These are phyloP conservation scores for Penicillium canariense DNA, from an alignment of 495 filamentous ascomycete genomes.

Conservation along the genomic window DNA sequence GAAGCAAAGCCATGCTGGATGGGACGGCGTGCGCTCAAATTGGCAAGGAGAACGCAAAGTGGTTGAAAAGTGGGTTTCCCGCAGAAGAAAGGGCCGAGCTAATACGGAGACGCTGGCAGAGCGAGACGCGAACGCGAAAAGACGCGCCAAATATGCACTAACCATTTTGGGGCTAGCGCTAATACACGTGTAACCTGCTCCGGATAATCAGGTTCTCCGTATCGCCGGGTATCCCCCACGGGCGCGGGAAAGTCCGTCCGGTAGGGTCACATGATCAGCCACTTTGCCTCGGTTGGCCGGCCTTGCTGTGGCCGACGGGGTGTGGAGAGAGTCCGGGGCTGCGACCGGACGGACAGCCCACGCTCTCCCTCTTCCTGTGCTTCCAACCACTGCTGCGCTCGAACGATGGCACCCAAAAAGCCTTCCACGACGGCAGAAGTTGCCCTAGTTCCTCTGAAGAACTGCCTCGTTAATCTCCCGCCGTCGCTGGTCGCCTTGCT, in stretches of 20 bases:
- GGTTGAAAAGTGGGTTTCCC: conserved; percentile 22
- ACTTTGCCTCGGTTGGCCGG: conserved; percentile 6
- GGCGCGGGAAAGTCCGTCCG: background rate
- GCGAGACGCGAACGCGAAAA: conserved; percentile 14
- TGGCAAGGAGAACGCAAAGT: conserved; percentile 20
- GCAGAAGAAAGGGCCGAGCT: conserved; percentile 14
- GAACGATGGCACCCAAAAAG: conserved; percentile 64
- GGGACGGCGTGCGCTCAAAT: conserved; percentile 7
- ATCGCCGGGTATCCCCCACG: background rate
- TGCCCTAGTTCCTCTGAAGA: conserved; percentile 79
- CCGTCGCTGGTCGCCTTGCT: conserved; percentile 78
- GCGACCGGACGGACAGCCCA: conserved; percentile 12
- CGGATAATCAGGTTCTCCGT: background rate
- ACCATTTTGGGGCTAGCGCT: background rate
- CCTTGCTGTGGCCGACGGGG: conserved; percentile 5
- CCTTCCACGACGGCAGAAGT: conserved; percentile 71
- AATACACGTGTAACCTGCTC: background rate
- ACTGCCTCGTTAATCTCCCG: conserved; percentile 91
- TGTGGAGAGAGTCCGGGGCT: conserved; percentile 18
- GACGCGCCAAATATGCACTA: conserved; percentile 17
- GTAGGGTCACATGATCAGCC: background rate
- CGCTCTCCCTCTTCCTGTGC: conserved; percentile 9
- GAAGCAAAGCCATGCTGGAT: conserved; percentile 72
- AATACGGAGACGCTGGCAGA: background rate
- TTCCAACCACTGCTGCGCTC: conserved; percentile 14